phyloP scores from a whole-genome alignment of 345 rosid species.

The Acer yangbiense region DNA sequence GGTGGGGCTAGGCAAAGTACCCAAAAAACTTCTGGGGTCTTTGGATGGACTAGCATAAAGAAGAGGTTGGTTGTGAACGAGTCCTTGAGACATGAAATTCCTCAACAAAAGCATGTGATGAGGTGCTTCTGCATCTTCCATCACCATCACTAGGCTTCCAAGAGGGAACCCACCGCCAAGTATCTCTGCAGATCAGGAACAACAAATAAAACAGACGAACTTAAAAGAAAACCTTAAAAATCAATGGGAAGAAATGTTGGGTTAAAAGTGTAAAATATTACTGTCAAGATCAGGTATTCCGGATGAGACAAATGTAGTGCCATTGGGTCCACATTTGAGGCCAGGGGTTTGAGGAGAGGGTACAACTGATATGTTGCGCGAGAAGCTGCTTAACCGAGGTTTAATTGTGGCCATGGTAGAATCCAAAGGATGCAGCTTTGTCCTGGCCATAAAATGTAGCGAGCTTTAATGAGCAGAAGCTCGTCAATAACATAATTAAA shows the following conservation, averaged over 20 bases:
- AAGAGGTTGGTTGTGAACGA: conserved; percentile 80
- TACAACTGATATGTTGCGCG: conserved; percentile 56
- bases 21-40: conserved; percentile 82
- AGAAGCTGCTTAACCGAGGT: conserved; percentile 77
- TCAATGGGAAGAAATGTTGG: neutral
- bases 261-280: conserved; percentile 29
- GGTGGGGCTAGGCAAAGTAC: conserved; percentile 80
- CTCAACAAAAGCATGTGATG: conserved; percentile 94
- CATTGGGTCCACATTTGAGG: conserved; percentile 82
- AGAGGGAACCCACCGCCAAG: conserved; percentile 85
- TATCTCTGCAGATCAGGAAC: conserved; percentile 47
- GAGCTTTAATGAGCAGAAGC: conserved; percentile 1
- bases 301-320: conserved; percentile 66
- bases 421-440: neutral
- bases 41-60: conserved; percentile 80
- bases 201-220: conserved; percentile 20
- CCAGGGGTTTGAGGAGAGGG: conserved; percentile 58
- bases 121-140: conserved; percentile 98
- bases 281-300: conserved; percentile 95
- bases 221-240: neutral
- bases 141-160: conserved; percentile 87
- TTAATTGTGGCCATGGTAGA: conserved; percentile 61
- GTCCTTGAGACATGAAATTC: conserved; percentile 97
- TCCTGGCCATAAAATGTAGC: neutral
- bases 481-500: neutral